Evolutionary conservation across 2,329 filamentous ascomycete genomes (phyloP).

Genomic region (Pyrenophora teres): DNA sequence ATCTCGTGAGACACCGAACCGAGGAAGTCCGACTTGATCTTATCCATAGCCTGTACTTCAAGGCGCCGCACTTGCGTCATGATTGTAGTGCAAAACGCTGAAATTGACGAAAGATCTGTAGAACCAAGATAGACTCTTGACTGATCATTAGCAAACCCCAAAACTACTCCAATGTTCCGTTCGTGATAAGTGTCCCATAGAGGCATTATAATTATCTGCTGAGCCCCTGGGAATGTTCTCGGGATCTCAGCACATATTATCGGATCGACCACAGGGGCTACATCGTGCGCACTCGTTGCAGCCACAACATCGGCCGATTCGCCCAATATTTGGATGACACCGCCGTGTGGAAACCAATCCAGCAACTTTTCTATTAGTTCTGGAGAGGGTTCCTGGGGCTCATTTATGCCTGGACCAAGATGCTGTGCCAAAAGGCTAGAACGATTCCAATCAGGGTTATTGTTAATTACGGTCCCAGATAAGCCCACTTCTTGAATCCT

Average conservation of each 20-base stretch:
- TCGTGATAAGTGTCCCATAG: slow-evolving; percentile 12
- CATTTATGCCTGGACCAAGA: background rate
- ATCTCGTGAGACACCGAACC: slow-evolving; percentile 13
- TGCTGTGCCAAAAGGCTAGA: slow-evolving; percentile 8
- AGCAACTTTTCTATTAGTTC: background rate
- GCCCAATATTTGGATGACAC: slow-evolving; percentile 5
- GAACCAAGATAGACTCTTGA: slow-evolving; percentile 7
- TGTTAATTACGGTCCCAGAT: slow-evolving; percentile 2
- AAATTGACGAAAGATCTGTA: slow-evolving; percentile 10
- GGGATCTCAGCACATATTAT: slow-evolving; percentile 3
- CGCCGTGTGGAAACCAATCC: slow-evolving; percentile 5
- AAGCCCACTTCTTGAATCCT: slow-evolving; percentile 8
- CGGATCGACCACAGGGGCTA: background rate
- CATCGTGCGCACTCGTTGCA: slow-evolving; percentile 3
- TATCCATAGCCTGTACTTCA: slow-evolving; percentile 13
- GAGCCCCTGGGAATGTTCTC: background rate
- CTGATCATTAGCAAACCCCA: slow-evolving; percentile 10
- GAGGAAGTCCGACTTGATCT: slow-evolving; percentile 11
- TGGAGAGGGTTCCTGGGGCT: background rate
- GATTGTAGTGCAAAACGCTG: slow-evolving; percentile 11
- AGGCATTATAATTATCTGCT: slow-evolving; percentile 9
- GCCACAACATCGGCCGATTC: slow-evolving; percentile 2
- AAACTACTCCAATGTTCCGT: slow-evolving; percentile 8
- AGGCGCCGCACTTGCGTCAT: slow-evolving; percentile 14
- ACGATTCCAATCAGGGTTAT: slow-evolving; percentile 11